Percentiles rank a stretch among this genome's conserved stretches.
These are phyloP conservation scores for Epichloe elymi DNA, from an alignment of 2,329 filamentous ascomycete species.

Conservation along the genomic window DNA sequence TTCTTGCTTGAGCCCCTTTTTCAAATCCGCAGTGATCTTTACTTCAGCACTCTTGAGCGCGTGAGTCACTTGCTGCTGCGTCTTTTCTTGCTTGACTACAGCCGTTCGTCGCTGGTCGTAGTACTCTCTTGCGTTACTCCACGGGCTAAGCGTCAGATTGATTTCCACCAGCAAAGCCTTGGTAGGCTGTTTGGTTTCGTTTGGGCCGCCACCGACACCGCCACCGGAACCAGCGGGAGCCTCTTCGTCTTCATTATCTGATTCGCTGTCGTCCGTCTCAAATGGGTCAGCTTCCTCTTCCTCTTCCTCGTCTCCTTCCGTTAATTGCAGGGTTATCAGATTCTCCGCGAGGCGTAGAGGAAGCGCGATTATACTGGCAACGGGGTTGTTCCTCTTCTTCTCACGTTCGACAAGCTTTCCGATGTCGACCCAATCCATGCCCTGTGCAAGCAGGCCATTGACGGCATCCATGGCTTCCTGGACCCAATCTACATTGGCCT, in stretches of 20 bases:
- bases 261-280: slow-evolving; percentile 54
- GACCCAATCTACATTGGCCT: slow-evolving; percentile 80
- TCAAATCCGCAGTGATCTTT: slow-evolving; percentile 76
- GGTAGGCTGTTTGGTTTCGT: slow-evolving; percentile 30
- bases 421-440: slow-evolving; percentile 97
- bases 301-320: slow-evolving; percentile 53
- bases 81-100: slow-evolving; percentile 78
- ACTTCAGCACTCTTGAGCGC: slow-evolving; percentile 83
- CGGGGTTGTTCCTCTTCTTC: slow-evolving; percentile 65
- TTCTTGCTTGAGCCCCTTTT: slow-evolving; percentile 85
- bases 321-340: slow-evolving; percentile 65
- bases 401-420: slow-evolving; percentile 79
- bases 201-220: slow-evolving; percentile 9
- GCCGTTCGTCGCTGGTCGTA: slow-evolving; percentile 81
- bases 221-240: slow-evolving; percentile 7
- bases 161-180: slow-evolving; percentile 65
- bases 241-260: slow-evolving; percentile 19
- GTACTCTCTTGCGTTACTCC: slow-evolving; percentile 82
- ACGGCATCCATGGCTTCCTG: slow-evolving; percentile 88
- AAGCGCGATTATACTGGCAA: slow-evolving; percentile 75
- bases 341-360: slow-evolving; percentile 88
- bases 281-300: slow-evolving; percentile 45
- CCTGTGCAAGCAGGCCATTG: slow-evolving; percentile 79
- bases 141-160: slow-evolving; percentile 68
- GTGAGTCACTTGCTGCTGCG: slow-evolving; percentile 63